Percentiles rank a stretch among this genome's conserved stretches.
Conservation (phyloP, 2,329 filamentous ascomycete species). For the Emericellopsis cladophorae region DNA sequence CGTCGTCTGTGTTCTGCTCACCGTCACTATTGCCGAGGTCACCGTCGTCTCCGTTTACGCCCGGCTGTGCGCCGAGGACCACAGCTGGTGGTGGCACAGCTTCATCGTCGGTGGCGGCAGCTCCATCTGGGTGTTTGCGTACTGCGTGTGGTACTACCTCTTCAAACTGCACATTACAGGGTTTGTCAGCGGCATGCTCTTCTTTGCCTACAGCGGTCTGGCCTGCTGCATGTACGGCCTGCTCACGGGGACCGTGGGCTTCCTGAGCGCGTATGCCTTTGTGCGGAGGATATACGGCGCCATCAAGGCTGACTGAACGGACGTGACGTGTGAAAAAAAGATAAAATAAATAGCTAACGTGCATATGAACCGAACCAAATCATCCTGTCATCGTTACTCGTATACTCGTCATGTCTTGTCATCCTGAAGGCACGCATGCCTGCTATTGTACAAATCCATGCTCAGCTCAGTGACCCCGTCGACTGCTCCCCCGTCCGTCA, state of each 20-base stretch:
- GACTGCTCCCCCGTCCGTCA: background rate
- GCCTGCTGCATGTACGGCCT: constrained; percentile 73
- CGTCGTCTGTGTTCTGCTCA: constrained; percentile 58
- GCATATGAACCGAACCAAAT: no score
- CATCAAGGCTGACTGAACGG: constrained; percentile 5
- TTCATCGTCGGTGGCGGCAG: constrained; percentile 69
- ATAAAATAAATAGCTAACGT: no score
- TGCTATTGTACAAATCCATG: no score
- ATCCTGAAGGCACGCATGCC: no score
- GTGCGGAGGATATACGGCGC: constrained; percentile 65
- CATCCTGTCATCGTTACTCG: no score
- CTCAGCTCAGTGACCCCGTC: no score
- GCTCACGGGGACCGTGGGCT: constrained; percentile 72
- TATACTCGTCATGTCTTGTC: no score
- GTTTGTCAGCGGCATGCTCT: constrained; percentile 66
- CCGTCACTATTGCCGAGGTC: constrained; percentile 70
- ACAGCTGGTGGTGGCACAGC: constrained; percentile 88
- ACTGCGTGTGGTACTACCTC: constrained; percentile 75
- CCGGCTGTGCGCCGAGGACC: constrained; percentile 73
- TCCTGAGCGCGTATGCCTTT: constrained; percentile 74
- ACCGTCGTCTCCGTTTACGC: constrained; percentile 75
- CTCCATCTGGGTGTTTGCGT: constrained; percentile 69
- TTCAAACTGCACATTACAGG: constrained; percentile 71
- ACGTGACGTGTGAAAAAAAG: no score
- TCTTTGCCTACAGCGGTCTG: constrained; percentile 76